Evolutionary conservation across 306 rosid genomes (phyloP).

Genomic region (Malus orientalis): DNA sequence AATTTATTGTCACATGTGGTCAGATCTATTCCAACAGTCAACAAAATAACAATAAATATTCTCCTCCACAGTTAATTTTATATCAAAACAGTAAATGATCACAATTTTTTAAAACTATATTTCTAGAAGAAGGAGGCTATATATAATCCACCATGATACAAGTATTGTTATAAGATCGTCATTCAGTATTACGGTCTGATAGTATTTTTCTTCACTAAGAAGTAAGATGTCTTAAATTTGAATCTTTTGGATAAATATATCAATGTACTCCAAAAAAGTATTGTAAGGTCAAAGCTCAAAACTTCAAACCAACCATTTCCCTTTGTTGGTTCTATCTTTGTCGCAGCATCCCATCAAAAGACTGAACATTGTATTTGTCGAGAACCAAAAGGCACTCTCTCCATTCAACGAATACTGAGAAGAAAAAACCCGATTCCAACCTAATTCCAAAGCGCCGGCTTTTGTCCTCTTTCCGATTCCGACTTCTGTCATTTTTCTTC

Average conservation of each 20-base stretch:
- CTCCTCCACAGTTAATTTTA: no score
- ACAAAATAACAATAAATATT: no score
- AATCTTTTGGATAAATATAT: rapidly evolving
- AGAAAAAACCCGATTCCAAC: background rate
- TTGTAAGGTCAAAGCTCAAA: background rate
- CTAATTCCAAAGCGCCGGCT: background rate
- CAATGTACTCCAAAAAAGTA: no score
- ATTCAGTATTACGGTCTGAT: rapidly evolving
- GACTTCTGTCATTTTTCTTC: background rate
- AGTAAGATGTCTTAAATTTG: rapidly evolving
- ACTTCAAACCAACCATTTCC: background rate
- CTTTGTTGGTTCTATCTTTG: background rate
- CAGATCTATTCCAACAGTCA: no score
- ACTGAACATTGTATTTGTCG: background rate
- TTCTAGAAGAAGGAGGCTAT: no score
- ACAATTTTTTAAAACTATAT: no score
- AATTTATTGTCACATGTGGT: no score
- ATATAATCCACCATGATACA: no score
- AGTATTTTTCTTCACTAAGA: rapidly evolving
- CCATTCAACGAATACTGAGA: background rate
- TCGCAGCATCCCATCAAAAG: no score
- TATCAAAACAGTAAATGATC: no score
- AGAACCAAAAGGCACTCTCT: background rate
- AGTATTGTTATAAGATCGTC: background rate
- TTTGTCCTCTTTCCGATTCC: background rate